Percentiles rank a stretch among this genome's conserved stretches.
phyloP scores from a whole-genome alignment of 2,329 filamentous ascomycete genomes.

The Diplodia corticola region DNA sequence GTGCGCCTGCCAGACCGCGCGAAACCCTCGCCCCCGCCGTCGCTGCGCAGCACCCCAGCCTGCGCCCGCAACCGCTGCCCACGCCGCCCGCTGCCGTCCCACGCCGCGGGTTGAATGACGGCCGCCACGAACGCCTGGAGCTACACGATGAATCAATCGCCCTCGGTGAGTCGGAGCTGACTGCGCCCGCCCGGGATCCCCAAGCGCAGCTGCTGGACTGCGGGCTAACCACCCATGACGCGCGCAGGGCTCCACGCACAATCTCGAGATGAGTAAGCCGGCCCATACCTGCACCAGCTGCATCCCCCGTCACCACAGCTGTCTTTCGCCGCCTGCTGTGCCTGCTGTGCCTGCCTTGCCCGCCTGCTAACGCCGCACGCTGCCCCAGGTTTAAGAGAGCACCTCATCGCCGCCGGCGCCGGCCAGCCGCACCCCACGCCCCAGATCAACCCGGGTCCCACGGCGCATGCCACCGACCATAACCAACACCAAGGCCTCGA shows the following conservation, averaged over 20 bases:
- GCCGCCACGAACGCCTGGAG: constrained; percentile 19
- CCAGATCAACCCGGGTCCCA: constrained; percentile 36
- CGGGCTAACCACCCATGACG: neutral
- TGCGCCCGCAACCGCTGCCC: neutral
- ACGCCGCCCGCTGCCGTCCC: neutral
- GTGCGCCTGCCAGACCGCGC: neutral
- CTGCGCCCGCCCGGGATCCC: neutral
- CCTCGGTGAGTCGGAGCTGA: constrained; percentile 20
- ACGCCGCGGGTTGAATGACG: constrained; percentile 21
- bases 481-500: constrained; percentile 58
- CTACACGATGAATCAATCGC: constrained; percentile 23
- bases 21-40: neutral
- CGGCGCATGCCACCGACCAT: constrained; percentile 40
- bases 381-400: constrained; percentile 60
- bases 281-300: constrained; percentile 15
- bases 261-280: constrained; percentile 24
- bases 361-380: neutral
- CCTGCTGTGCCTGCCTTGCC: neutral
- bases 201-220: neutral
- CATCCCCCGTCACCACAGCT: neutral
- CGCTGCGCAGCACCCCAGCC: neutral
- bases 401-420: constrained; percentile 58
- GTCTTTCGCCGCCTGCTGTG: neutral
- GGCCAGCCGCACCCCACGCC: constrained; percentile 40
- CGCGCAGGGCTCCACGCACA: constrained; percentile 19